Evolutionary conservation across 441 rosid species (phyloP), one percentile per base, ranked within the genome.

Genomic region (Adansonia rubrostipa): DNA sequence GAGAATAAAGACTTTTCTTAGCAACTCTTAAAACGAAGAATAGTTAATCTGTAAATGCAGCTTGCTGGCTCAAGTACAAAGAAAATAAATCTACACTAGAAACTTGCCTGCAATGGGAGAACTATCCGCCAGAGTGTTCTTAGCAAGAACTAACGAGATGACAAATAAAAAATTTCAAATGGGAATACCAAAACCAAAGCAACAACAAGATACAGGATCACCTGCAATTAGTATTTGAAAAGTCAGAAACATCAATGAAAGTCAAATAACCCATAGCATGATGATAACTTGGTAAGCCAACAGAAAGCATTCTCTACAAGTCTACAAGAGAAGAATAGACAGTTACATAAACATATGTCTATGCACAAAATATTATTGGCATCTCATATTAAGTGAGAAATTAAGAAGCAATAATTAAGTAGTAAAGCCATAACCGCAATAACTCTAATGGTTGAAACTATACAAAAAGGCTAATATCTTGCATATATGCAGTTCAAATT

Each of bases 81-180:
- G 20, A 44, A 72, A 45, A 50, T 14, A 22, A 58, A 64, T 24
- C 50, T 53, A 33, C 53, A 22, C 63, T 61, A 73, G 15, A 77
- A 64, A 74, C 87, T 80, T 88, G 88, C 96, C 93, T 90, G 96
- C 70, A 92, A 78, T 64, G 96, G 93, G 57, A 92, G 80, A 51
- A 82, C 89, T 81, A 92, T 90, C 79, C 89, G 85, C 93, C 93
- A 92, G 15, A 92, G 81, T 19, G 96, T 92, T 82, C 90, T 90
- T 73, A 92, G 82, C 60, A 92, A 88, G 82, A 84, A 90, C 84
- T 80, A 92, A 73, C 96, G 91, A 66, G 89, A 78, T 24, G 93
- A 89, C 87, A 92, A 80, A 80, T 88, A 89, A 80, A 92, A 89
- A 65, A 92, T 90, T 78, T 92, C 96, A 20, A 92, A 92, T 19